Conservation (phyloP, 176 grass and related monocot species). For the Elymus sibiricus region DNA sequence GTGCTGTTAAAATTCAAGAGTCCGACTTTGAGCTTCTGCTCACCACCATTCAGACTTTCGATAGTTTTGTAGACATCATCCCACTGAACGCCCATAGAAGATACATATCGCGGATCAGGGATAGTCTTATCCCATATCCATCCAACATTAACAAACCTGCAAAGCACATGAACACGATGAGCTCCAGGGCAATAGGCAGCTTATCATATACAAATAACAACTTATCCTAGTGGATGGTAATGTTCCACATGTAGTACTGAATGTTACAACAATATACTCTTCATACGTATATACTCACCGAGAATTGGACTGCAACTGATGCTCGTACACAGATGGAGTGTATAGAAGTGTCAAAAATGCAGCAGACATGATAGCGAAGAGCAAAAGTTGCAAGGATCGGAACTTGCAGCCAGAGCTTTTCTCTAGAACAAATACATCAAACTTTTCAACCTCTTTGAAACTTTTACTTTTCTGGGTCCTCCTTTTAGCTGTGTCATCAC, state of each 20-base stretch:
- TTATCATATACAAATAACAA: not conserved
- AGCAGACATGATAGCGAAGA: slow-evolving; percentile 79
- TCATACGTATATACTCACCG: slow-evolving; percentile 39
- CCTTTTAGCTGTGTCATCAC: slow-evolving; percentile 67
- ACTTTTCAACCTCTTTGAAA: slow-evolving; percentile 78
- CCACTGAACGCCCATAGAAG: slow-evolving; percentile 57
- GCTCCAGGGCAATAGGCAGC: not conserved
- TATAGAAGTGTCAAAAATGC: slow-evolving; percentile 76
- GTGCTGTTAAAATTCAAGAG: slow-evolving; percentile 83
- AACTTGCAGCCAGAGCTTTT: slow-evolving; percentile 74
- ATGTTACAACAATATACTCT: not conserved
- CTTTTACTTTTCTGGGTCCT: slow-evolving; percentile 71
- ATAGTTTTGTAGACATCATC: slow-evolving; percentile 49
- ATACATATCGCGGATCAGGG: slow-evolving; percentile 72
- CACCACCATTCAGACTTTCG: slow-evolving; percentile 39
- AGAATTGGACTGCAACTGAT: slow-evolving; percentile 55
- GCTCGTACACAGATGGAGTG: slow-evolving; percentile 72
- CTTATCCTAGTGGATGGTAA: not conserved
- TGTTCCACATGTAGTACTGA: slow-evolving; percentile 1
- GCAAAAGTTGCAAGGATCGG: slow-evolving; percentile 63
- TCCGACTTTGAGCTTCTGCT: slow-evolving; percentile 54
- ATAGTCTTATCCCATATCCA: slow-evolving; percentile 74
- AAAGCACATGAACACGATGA: slow-evolving; percentile 27
- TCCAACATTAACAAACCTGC: slow-evolving; percentile 74
- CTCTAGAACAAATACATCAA: slow-evolving; percentile 68